phyloP scores from a whole-genome alignment of 192 early-diverging fungal species.

The Rhizophagus prolifer region DNA sequence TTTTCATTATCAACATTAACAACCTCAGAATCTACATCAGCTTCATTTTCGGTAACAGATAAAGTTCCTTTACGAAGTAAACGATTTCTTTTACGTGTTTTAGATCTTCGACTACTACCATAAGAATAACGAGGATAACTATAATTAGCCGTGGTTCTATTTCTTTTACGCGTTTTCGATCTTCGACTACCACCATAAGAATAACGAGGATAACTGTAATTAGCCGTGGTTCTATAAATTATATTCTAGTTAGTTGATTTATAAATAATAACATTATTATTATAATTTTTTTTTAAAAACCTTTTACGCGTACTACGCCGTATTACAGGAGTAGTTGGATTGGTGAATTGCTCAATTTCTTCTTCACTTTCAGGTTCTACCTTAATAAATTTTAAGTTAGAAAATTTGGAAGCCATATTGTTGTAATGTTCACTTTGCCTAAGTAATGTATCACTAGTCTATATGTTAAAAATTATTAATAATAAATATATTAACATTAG shows the following conservation, averaged over 20 bases:
- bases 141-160: neutral
- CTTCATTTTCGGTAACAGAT: constrained; percentile 9
- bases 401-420: neutral
- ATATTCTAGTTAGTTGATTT: neutral
- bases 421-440: neutral
- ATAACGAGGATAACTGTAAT: neutral
- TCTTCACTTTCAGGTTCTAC: neutral
- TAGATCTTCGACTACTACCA: neutral
- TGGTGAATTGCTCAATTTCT: neutral
- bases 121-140: neutral
- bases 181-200: neutral
- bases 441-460: neutral
- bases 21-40: neutral
- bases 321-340: neutral
- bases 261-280: neutral
- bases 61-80: neutral
- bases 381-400: neutral
- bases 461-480: neutral
- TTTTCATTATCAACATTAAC: neutral
- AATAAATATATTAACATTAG: neutral
- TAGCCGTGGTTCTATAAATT: neutral
- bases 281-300: neutral
- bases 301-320: neutral
- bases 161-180: neutral
- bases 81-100: neutral